These are phyloP conservation scores for Pichia sp. DNA, from an alignment of 1,139 yeast species.

Conservation along the genomic window DNA sequence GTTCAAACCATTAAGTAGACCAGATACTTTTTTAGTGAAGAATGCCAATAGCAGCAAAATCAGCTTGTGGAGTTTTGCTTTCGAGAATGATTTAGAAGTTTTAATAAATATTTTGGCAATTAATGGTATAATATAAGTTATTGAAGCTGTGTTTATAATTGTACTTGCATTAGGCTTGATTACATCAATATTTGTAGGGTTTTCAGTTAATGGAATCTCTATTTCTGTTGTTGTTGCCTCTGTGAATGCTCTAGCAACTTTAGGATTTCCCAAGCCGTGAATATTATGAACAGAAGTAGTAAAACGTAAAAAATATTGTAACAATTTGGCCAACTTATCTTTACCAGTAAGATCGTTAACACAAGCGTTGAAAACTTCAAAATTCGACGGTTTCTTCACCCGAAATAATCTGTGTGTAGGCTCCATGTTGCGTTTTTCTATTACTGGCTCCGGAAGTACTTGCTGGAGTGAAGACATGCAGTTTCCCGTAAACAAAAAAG, in stretches of 20 bases:
- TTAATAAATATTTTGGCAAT: neutral
- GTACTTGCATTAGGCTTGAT: neutral
- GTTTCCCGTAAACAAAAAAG: neutral
- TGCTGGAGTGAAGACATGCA: neutral
- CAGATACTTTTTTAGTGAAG: constrained; percentile 36
- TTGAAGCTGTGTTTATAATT: neutral
- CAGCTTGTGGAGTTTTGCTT: neutral
- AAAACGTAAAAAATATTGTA: constrained; percentile 50
- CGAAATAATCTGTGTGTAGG: neutral
- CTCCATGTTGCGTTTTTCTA: neutral
- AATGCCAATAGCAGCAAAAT: constrained; percentile 5
- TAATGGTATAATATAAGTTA: neutral
- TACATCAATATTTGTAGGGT: neutral
- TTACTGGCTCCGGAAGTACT: neutral
- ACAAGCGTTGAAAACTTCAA: constrained; percentile 47
- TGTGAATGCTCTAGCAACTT: neutral
- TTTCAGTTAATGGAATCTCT: neutral
- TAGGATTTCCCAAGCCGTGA: constrained; percentile 10
- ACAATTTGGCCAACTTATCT: constrained; percentile 61
- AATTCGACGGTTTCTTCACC: constrained; percentile 15
- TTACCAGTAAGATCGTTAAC: constrained; percentile 52
- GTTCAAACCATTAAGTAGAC: constrained; percentile 46
- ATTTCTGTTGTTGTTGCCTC: neutral
- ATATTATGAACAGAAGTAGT: constrained; percentile 4
- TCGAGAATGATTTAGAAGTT: neutral